These are phyloP conservation scores for Boechera divaricarpa DNA, from an alignment of 345 rosid genomes.

Conservation along the genomic window DNA sequence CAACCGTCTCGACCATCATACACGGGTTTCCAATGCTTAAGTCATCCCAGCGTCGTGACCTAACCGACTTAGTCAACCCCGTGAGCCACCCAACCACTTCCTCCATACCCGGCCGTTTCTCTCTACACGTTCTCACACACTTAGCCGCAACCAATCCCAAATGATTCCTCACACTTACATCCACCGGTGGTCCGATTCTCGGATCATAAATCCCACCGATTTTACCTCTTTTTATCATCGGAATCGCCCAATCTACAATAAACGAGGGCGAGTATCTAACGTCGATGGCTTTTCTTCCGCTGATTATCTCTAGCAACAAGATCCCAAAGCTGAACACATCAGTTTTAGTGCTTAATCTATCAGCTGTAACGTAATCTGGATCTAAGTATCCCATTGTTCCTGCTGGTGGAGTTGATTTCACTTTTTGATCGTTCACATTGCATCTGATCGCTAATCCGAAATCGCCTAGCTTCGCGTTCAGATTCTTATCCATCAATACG, in stretches of 20 bases:
- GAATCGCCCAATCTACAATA: conserved; percentile 96
- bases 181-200: conserved; percentile 62
- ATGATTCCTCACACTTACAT: conserved; percentile 77
- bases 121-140: conserved; percentile 97
- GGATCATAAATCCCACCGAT: conserved; percentile 82
- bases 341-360: conserved; percentile 87
- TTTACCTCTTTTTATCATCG: conserved; percentile 87
- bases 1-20: conserved; percentile 92
- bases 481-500: conserved; percentile 86
- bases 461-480: conserved; percentile 91
- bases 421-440: conserved; percentile 70
- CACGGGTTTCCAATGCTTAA: conserved; percentile 88
- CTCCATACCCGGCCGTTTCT: conserved; percentile 89
- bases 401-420: conserved; percentile 95
- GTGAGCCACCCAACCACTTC: conserved; percentile 86
- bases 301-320: conserved; percentile 88
- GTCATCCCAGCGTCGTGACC: conserved; percentile 81
- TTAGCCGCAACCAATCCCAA: conserved; percentile 81
- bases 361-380: conserved; percentile 97
- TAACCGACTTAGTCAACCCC: conserved; percentile 71
- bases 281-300: conserved; percentile 96
- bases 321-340: conserved; percentile 99
- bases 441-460: conserved; percentile 93
- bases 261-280: conserved; percentile 90
- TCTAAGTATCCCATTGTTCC: conserved; percentile 98